phyloP scores from a whole-genome alignment of 768 basidiomycete species.

The Roridomyces roridus region DNA sequence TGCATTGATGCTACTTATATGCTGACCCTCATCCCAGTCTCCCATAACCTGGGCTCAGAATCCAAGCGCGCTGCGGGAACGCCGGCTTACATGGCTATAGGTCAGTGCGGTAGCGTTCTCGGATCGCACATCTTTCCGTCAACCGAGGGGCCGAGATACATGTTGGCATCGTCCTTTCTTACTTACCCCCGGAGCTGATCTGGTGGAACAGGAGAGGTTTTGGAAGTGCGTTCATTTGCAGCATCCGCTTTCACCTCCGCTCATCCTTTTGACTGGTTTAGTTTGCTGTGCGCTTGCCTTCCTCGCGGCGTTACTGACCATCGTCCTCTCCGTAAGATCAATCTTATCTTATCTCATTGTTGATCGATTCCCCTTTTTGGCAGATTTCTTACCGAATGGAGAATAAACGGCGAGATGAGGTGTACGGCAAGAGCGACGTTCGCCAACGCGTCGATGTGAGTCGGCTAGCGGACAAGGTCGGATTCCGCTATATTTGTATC shows the following conservation, averaged over 20 bases:
- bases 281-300: constrained; percentile 59
- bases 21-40: constrained; percentile 43
- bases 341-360: not conserved
- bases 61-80: constrained; percentile 79
- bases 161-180: constrained; percentile 45
- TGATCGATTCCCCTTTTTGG: not conserved
- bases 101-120: constrained; percentile 76
- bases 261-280: constrained; percentile 24
- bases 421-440: constrained; percentile 55
- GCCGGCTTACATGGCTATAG: constrained; percentile 81
- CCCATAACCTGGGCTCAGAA: constrained; percentile 81
- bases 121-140: constrained; percentile 75
- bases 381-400: constrained; percentile 70
- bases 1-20: not conserved
- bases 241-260: not conserved
- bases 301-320: constrained; percentile 56
- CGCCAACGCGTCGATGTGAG: constrained; percentile 63
- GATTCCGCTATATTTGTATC: constrained; percentile 4
- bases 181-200: not conserved
- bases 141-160: constrained; percentile 67
- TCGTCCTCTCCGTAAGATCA: constrained; percentile 56
- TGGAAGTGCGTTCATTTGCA: constrained; percentile 44
- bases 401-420: constrained; percentile 58
- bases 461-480: constrained; percentile 70
- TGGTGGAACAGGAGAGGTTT: constrained; percentile 57